Evolutionary conservation across 179 eudicot species (phyloP).

Genomic region (Amaranthus tricolor): DNA sequence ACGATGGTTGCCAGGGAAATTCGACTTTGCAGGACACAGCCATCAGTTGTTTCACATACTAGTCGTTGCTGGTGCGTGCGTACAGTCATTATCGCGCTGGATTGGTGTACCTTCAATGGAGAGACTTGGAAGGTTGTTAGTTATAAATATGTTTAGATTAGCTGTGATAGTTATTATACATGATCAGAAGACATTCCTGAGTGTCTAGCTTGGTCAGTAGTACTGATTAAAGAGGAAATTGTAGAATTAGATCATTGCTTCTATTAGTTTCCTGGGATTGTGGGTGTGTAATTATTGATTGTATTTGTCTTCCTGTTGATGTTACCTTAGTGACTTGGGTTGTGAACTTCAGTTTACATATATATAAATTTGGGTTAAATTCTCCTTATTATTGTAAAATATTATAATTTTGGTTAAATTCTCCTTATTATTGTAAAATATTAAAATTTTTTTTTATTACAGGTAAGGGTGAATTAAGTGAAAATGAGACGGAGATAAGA

Average conservation of each 20-base stretch:
- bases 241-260: neutral
- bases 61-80: conserved; percentile 95
- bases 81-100: conserved; percentile 91
- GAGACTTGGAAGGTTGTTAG: conserved; percentile 87
- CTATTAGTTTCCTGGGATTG: neutral
- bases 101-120: conserved; percentile 82
- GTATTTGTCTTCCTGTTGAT: neutral
- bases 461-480: no score
- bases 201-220: no score
- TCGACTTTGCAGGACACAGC: conserved; percentile 93
- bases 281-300: neutral
- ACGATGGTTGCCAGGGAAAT: conserved; percentile 96
- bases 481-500: no score
- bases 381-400: no score
- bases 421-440: no score
- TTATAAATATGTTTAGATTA: neutral
- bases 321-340: neutral
- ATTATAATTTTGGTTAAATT: no score
- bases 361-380: no score
- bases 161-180: conserved; percentile 5
- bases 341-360: no score
- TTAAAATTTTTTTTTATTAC: no score
- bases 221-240: conserved; percentile 3
- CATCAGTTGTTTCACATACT: conserved; percentile 90
- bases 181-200: conserved; percentile 6